phyloP scores from a whole-genome alignment of 768 basidiomycete species.

The Phanerodontia chrysosporium region DNA sequence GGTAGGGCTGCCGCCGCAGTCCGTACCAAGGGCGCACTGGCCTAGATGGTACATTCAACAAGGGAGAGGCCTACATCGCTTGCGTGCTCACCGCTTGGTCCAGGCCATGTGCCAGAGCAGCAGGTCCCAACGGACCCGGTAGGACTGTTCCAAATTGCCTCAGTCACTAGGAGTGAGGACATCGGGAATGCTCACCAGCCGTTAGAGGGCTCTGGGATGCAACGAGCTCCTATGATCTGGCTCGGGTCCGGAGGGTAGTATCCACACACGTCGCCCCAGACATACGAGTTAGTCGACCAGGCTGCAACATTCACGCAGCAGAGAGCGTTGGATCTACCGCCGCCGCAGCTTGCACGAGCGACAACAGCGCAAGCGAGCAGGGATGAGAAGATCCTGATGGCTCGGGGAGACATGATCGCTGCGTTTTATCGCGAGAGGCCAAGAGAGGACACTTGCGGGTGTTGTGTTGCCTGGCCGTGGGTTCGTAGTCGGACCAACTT shows the following conservation, averaged over 20 bases:
- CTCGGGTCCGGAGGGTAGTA: constrained; percentile 7
- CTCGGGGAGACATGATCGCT: too few relatives aligned
- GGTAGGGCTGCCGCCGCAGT: neutral
- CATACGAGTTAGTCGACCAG: constrained; percentile 1
- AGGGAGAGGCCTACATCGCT: neutral
- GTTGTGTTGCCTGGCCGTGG: too few relatives aligned
- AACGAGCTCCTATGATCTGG: constrained; percentile 6
- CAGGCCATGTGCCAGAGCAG: constrained; percentile 1
- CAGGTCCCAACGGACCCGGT: neutral
- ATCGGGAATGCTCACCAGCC: too few relatives aligned
- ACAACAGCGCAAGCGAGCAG: too few relatives aligned
- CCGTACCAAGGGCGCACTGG: constrained; percentile 7
- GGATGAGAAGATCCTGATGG: too few relatives aligned
- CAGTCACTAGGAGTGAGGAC: too few relatives aligned
- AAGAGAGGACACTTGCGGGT: too few relatives aligned
- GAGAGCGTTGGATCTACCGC: neutral
- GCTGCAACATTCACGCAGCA: neutral
- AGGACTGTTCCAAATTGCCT: constrained; percentile 1
- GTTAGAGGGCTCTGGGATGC: too few relatives aligned
- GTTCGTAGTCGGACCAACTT: too few relatives aligned
- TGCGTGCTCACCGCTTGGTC: too few relatives aligned
- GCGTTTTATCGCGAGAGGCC: too few relatives aligned
- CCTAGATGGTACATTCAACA: neutral
- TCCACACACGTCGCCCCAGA: constrained; percentile 13
- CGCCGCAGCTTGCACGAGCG: neutral